phyloP scores from a whole-genome alignment of 164 flowering plant genomes.

The Umbellularia californica region DNA sequence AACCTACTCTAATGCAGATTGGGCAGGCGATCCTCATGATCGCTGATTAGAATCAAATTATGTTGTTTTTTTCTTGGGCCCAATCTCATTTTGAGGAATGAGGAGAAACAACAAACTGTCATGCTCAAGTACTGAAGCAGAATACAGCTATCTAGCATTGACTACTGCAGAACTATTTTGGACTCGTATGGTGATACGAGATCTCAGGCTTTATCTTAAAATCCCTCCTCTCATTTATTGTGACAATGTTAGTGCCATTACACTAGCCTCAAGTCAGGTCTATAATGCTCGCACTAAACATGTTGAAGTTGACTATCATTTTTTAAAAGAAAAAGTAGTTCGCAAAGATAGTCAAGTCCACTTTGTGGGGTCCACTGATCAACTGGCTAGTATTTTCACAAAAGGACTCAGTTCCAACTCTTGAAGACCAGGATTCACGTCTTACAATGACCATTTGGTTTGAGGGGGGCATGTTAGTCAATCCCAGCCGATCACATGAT shows the following conservation, averaged over 20 bases:
- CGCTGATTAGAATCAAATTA: neutral
- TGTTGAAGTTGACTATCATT: neutral
- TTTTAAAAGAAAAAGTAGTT: neutral
- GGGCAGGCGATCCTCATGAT: neutral
- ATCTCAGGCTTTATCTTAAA: neutral
- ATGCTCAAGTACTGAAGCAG: neutral
- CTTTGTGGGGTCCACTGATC: neutral
- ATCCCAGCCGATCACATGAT: neutral
- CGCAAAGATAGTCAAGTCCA: too few species aligned
- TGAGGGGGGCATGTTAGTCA: neutral
- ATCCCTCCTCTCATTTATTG: neutral
- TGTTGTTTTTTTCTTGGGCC: neutral
- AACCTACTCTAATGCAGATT: neutral
- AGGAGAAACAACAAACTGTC: neutral
- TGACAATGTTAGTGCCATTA: neutral
- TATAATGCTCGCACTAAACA: conserved; percentile 1
- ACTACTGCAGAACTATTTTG: neutral
- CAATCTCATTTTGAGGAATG: neutral
- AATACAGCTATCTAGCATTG: neutral
- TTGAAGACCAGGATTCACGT: neutral
- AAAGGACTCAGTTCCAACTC: neutral
- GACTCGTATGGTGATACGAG: neutral
- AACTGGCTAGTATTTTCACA: neutral
- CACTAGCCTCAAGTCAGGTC: neutral
- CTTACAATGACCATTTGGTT: neutral